Evolutionary conservation across 495 filamentous ascomycete genomes (phyloP), one percentile per base, ranked within the genome.

Genomic region (Xylaria venustula): DNA sequence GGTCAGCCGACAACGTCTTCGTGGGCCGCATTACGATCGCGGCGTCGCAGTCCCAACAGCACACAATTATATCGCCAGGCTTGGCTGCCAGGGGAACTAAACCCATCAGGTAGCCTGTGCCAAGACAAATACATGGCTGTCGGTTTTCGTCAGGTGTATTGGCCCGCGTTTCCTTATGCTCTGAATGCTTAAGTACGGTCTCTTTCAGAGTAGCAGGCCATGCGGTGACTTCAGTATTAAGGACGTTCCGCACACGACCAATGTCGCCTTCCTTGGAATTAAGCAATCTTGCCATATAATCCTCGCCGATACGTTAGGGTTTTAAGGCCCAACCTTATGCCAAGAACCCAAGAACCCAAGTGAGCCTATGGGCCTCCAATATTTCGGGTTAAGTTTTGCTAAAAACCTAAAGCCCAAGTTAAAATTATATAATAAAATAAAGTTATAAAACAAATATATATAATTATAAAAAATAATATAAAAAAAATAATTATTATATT

Each of bases 21-120:
- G 19, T 6, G 45, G 60, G 46, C 17, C 66, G 48, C 64, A 69
- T 61, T 3, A 71, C 53, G 30, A 65, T 36, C 14, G 69, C 66
- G 26, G 64, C 57, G 28, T 62, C 46, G 50, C 64, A 69, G 36
- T 61, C 55, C 66, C 64, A 69, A 34, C 69, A 69, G 12, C 64
- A 55, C 11, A 69, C 57, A 8, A 71, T 56, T 14, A 64, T 32
- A 40, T 71, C 69, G 4, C 66, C 69, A 1, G 55, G 56, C 19
- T 47, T 42, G 5, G 69, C 40, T 19, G 49, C 37, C 20, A 66
- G 20, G 11, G 66, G 66, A 2, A 65, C 64, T 19, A 71, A 45
- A 3, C 58, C 66, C 28, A 71, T 67, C 20, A 58, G 20, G 30
- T 47, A 36, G 11, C 54, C 54, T 15, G 56, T 67, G 4, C 55